Percentiles rank a stretch among this genome's conserved stretches.
phyloP scores from a whole-genome alignment of 2,329 filamentous ascomycete species.

The Aspergillus sergii region DNA sequence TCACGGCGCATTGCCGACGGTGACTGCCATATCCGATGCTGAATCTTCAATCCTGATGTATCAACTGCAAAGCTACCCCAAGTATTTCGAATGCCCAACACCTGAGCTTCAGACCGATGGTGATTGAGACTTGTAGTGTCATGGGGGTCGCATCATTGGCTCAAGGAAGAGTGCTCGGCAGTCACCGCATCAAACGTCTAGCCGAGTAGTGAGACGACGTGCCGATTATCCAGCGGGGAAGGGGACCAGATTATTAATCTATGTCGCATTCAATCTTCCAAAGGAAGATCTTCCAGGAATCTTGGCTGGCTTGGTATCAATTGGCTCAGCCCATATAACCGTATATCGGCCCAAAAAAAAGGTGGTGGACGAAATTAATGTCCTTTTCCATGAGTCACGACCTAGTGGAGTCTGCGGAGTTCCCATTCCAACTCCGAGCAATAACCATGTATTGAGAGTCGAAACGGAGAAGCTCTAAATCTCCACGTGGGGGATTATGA shows the following conservation, averaged over 20 bases:
- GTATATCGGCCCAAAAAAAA: not conserved
- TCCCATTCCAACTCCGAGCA: not conserved
- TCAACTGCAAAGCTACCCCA: not conserved
- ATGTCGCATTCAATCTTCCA: not conserved
- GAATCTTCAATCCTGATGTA: not conserved
- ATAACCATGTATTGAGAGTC: not conserved
- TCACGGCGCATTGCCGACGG: not conserved
- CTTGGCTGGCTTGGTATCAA: not conserved
- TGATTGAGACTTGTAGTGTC: not conserved
- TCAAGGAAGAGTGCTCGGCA: not conserved
- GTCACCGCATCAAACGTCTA: not conserved
- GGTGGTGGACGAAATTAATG: not conserved
- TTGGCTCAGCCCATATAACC: not conserved
- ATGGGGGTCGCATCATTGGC: not conserved
- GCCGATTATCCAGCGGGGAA: conserved; percentile 30
- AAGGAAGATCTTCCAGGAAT: not conserved
- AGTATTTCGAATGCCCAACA: not conserved
- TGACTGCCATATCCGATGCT: not conserved
- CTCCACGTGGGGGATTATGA: not conserved
- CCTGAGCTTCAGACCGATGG: not conserved
- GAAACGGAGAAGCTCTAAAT: not conserved
- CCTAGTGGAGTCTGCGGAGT: not conserved
- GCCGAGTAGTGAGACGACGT: conserved; percentile 11
- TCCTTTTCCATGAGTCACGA: not conserved
- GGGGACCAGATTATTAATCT: not conserved